Evolutionary conservation across 805 yeast genomes (phyloP).

Genomic region (Millerozyma miso): DNA sequence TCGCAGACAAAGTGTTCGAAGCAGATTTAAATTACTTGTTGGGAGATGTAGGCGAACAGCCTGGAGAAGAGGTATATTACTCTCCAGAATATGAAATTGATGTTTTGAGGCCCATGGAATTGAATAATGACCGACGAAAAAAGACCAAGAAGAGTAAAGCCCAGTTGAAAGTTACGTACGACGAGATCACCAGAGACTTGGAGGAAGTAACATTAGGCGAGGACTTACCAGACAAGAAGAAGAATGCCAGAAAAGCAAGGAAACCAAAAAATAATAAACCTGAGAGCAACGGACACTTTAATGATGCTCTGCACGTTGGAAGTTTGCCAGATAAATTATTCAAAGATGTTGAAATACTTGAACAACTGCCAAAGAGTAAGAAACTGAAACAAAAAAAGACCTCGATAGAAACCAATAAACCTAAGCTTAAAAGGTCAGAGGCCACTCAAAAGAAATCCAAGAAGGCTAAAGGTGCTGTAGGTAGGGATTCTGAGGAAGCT

Average conservation of each 20-base stretch:
- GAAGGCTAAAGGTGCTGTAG: no score
- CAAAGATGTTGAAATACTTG: no score
- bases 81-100: background rate
- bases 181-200: conserved; percentile 26
- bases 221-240: background rate
- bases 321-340: no score
- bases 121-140: background rate
- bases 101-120: background rate
- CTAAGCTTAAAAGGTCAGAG: background rate
- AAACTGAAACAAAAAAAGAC: background rate
- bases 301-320: no score
- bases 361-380: background rate
- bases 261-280: background rate
- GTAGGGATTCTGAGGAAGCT: no score
- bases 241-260: background rate
- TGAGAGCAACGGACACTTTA: background rate
- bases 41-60: conserved; percentile 4
- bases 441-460: background rate
- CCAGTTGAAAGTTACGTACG: conserved; percentile 11
- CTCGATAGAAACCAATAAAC: background rate
- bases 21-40: conserved; percentile 27
- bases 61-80: background rate
- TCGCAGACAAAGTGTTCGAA: conserved; percentile 20
- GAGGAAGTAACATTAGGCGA: conserved; percentile 17
- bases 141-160: conserved; percentile 5